phyloP scores from a whole-genome alignment of 352 stramenopile genomes.

The Pythium chondricola region DNA sequence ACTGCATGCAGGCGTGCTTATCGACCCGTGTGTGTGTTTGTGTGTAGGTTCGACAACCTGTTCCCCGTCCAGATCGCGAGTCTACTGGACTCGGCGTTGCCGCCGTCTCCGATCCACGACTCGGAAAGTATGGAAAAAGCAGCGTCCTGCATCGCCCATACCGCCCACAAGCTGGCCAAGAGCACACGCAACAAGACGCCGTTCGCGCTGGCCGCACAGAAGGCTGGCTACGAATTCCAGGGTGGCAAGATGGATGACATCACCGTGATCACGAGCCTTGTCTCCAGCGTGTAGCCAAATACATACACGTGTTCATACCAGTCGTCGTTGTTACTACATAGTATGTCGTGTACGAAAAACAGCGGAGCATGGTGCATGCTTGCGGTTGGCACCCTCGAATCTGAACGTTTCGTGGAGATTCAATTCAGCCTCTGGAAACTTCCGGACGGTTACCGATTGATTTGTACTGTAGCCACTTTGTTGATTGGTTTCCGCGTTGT shows the following conservation, averaged over 20 bases:
- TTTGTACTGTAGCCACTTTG: too few species aligned
- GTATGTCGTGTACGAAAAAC: too few species aligned
- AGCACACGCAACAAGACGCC: slow-evolving; percentile 63
- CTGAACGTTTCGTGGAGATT: too few species aligned
- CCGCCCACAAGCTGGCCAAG: slow-evolving; percentile 74
- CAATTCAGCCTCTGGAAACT: too few species aligned
- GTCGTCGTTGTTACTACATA: too few species aligned
- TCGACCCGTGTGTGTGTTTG: too few species aligned
- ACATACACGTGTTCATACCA: too few species aligned
- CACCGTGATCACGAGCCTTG: slow-evolving; percentile 79
- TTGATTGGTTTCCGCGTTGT: too few species aligned
- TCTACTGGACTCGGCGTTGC: slow-evolving; percentile 61
- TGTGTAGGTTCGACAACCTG: slow-evolving; percentile 93
- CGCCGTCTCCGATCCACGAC: slow-evolving; percentile 39
- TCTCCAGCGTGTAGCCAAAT: slow-evolving; percentile 20
- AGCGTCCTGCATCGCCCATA: slow-evolving; percentile 72
- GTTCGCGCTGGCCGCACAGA: slow-evolving; percentile 62
- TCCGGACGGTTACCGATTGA: too few species aligned
- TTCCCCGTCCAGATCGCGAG: slow-evolving; percentile 77
- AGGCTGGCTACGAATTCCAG: slow-evolving; percentile 73
- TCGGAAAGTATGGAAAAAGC: slow-evolving; percentile 68
- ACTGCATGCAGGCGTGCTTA: too few species aligned
- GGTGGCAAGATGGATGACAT: slow-evolving; percentile 91
- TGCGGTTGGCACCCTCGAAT: too few species aligned
- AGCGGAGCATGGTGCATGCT: too few species aligned